Evolutionary conservation across 148 eudicot genomes (phyloP), one percentile per base, ranked within the genome.

Genomic region (Rhododendron simsii): DNA sequence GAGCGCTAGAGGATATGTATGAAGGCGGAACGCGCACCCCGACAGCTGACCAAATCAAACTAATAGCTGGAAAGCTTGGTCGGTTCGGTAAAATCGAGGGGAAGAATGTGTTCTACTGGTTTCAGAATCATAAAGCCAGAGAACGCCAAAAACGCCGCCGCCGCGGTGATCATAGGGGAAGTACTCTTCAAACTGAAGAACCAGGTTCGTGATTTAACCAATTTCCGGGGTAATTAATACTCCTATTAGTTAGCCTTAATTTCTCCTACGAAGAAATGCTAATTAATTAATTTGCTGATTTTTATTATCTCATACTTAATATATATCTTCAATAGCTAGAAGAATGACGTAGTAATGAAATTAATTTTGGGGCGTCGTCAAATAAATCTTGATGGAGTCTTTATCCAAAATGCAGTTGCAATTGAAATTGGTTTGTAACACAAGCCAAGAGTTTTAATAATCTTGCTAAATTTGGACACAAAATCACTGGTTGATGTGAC

Each of bases 51-150:
- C 91, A 92, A 81, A 91, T 92, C 81, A 87, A 88, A 67, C 88
- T 85, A 44, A 91, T 92, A 45, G 88, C 94, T 0, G 84, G 85
- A 18, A 83, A 74, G 61, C 90, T 90, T 0, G 37, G 86, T 15
- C 81, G 80, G 35, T 88, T 81, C 41, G 91, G 91, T 13, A 90
- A 86, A 53, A 90, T 90, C 65, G 88, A 90, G 80, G 91, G 91
- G 28, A 90, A 90, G 81, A 90, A 90, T 82, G 91, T 90, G 47
- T 90, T 90, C 39, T 90, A 90, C 87, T 90, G 91, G 91, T 90
- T 90, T 59, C 91, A 90, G 82, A 90, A 90, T 67, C 92, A 88
- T 80, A 88, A 90, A 28, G 92, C 92, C 23, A 85, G 90, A 76
- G 88, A 90, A n/a, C 75, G 89, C 63, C 89, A 88, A 48, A 90